A percentile compares a stretch with the other conserved stretches of the same genome.
Evolutionary conservation across 148 eudicot genomes (phyloP).

Genomic region (Bassia scoparia): DNA sequence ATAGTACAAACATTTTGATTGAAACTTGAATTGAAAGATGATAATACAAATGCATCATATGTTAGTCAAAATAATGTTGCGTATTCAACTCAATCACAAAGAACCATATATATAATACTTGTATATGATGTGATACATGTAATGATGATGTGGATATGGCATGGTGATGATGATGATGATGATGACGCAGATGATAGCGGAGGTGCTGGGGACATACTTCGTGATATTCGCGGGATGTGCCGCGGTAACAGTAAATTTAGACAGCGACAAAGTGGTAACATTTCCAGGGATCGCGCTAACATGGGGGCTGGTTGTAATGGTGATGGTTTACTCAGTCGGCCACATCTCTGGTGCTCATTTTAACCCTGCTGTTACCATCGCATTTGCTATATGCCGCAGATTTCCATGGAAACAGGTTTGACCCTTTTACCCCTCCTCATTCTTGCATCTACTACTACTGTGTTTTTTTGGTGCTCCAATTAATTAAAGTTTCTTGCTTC

Average conservation of each 20-base stretch:
- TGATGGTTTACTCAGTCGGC: constrained; percentile 80
- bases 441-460: too few species aligned
- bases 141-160: neutral
- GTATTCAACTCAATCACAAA: neutral
- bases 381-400: constrained; percentile 77
- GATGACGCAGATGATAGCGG: constrained; percentile 69
- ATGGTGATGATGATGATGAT: neutral
- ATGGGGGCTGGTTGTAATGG: constrained; percentile 93
- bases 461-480: too few species aligned
- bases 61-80: neutral
- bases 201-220: constrained; percentile 75
- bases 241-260: constrained; percentile 56
- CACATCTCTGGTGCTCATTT: constrained; percentile 98
- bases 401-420: constrained; percentile 90
- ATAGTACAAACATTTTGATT: too few species aligned
- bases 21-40: too few species aligned
- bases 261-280: constrained; percentile 44
- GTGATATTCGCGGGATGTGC: constrained; percentile 86
- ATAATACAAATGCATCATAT: neutral
- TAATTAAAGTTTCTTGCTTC: too few species aligned
- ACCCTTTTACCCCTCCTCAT: too few species aligned
- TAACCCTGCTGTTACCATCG: constrained; percentile 93
- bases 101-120: neutral
- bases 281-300: constrained; percentile 68
- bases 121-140: neutral